phyloP scores from a whole-genome alignment of 192 early-diverging fungal genomes.

The Backusella sp. region DNA sequence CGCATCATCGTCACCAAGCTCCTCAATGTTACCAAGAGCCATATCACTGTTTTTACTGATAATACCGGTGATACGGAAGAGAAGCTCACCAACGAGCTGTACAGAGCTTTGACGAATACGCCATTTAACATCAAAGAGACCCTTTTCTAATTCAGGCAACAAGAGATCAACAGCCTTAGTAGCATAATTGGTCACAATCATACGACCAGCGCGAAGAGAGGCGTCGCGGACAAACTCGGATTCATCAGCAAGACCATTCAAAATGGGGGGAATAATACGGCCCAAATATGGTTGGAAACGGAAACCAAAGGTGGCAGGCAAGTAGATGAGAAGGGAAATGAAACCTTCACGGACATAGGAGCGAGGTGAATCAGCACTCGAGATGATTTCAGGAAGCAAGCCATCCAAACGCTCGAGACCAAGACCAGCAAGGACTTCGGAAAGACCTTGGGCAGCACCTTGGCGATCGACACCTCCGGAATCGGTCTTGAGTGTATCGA shows the following conservation, averaged over 20 bases:
- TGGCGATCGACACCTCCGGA: slow-evolving; percentile 90
- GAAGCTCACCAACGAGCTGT: slow-evolving; percentile 92
- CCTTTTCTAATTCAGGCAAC: slow-evolving; percentile 87
- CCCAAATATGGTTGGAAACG: slow-evolving; percentile 91
- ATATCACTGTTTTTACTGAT: slow-evolving; percentile 60
- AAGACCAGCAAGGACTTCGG: slow-evolving; percentile 88
- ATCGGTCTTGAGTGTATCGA: slow-evolving; percentile 85
- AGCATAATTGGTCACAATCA: slow-evolving; percentile 91
- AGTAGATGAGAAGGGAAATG: slow-evolving; percentile 91
- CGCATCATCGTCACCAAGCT: slow-evolving; percentile 60
- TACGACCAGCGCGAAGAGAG: slow-evolving; percentile 88
- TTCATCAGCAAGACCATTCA: slow-evolving; percentile 94
- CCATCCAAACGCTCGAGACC: slow-evolving; percentile 83
- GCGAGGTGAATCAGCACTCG: slow-evolving; percentile 68
- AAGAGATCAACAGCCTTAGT: slow-evolving; percentile 84
- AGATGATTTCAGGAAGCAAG: slow-evolving; percentile 87
- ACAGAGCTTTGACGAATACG: slow-evolving; percentile 94
- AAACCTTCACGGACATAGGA: slow-evolving; percentile 94
- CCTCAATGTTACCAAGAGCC: slow-evolving; percentile 39
- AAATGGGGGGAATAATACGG: slow-evolving; percentile 82
- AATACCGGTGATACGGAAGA: slow-evolving; percentile 90
- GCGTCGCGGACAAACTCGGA: slow-evolving; percentile 90
- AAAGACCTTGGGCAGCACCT: slow-evolving; percentile 96
- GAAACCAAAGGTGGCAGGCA: slow-evolving; percentile 93
- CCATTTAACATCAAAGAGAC: slow-evolving; percentile 92